Evolutionary conservation across 371 early-diverging fungal species (phyloP), one percentile per base, ranked within the genome.

Genomic region (Umbelopsis sp.): DNA sequence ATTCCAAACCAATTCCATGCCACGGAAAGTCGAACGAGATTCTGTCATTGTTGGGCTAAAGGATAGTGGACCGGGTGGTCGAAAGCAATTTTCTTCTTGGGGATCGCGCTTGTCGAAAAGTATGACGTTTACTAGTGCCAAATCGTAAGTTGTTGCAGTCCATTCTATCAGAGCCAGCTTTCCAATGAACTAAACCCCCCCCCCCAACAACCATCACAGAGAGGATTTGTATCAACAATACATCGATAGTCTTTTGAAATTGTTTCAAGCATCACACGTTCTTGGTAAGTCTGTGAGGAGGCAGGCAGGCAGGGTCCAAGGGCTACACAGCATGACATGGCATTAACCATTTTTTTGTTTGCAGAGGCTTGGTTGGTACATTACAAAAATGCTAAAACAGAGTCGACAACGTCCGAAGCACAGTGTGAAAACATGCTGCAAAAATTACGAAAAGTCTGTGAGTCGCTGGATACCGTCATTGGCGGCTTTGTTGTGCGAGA

Each of bases 401-500:
- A 74, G 66, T 63, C 52, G 66, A 65, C 63, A 32, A 24, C 75
- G 57, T 38, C 68, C 51, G 65, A 73, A 66, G 72, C 74, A 6
- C 77, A 75, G 18, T 70, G 74, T 46, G 77, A 78, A 63, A 63
- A 74, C 4, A 57, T 78, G 12, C 69, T 83, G 12, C 67, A 68
- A 45, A 79, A 76, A 67, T 50, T 80, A 32, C 70, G 65, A 53
- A 76, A 72, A 63, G 74, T 83, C 8, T 80, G 83, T 68, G 72
- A 75, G 37, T 67, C 70, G 9, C 74, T 80, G 52, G 76, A 74
- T 72, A 62, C 66, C 3, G 73, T 81, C 1, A 67, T 84, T 44
- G 81, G 84, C 35, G 82, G 82, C 10, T 81, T 84, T 70, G 77
- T 81, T 8, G 69, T 84, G 11, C 74, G 77, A 44, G 84, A 84